These are phyloP conservation scores for Saprolegnia diclina DNA, from an alignment of 352 stramenopile genomes.

Conservation along the genomic window DNA sequence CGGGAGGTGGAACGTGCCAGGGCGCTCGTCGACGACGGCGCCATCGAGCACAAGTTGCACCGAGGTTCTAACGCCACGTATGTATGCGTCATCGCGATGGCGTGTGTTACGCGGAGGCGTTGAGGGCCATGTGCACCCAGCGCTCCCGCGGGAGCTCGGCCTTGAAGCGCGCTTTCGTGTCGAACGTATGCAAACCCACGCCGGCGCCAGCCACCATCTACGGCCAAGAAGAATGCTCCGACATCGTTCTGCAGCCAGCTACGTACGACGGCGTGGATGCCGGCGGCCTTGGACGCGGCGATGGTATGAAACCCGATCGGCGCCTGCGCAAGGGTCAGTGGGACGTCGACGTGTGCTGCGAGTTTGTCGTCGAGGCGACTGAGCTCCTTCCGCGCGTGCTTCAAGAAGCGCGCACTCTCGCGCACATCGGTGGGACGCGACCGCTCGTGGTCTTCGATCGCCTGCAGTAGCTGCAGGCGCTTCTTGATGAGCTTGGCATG, in stretches of 20 bases:
- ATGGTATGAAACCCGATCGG: constrained; percentile 40
- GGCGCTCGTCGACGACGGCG: constrained; percentile 36
- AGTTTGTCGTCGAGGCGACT: constrained; percentile 19
- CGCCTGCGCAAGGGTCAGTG: neutral
- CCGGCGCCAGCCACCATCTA: constrained; percentile 18
- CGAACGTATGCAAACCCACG: constrained; percentile 16
- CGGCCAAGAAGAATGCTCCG: neutral
- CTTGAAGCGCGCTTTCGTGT: constrained; percentile 42
- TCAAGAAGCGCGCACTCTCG: constrained; percentile 18
- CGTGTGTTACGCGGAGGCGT: constrained; percentile 28
- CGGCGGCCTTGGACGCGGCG: constrained; percentile 36
- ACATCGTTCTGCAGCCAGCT: neutral
- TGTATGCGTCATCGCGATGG: neutral
- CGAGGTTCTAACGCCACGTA: constrained; percentile 33
- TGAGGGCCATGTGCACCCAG: constrained; percentile 62
- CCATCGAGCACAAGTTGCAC: constrained; percentile 49
- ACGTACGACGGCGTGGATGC: constrained; percentile 17
- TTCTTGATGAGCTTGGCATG: constrained; percentile 63
- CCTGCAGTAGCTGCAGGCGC: constrained; percentile 36
- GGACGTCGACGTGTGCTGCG: constrained; percentile 9
- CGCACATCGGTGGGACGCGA: neutral
- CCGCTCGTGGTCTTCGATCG: constrained; percentile 6
- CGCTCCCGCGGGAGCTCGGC: constrained; percentile 37
- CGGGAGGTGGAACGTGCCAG: constrained; percentile 53
- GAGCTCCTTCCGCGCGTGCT: constrained; percentile 18